phyloP scores from a whole-genome alignment of 352 stramenopile genomes.

The Globisporangium camurandrum region DNA sequence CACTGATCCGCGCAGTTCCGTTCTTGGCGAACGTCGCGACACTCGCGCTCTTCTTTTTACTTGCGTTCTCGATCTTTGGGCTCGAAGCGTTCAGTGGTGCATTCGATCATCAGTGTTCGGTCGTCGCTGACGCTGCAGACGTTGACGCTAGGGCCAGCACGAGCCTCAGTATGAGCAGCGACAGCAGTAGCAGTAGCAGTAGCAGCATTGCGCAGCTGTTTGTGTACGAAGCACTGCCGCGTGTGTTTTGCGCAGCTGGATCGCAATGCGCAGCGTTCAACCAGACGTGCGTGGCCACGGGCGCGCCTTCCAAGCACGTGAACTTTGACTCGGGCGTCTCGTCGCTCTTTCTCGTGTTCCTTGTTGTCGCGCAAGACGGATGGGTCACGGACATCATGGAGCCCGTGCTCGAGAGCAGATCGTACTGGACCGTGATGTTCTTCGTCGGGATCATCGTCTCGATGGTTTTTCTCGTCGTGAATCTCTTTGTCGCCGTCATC shows the following conservation, averaged over 20 bases:
- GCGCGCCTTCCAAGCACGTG: constrained; percentile 35
- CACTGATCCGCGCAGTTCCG: constrained; percentile 51
- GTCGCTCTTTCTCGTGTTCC: constrained; percentile 69
- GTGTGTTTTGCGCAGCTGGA: constrained; percentile 42
- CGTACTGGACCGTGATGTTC: constrained; percentile 43
- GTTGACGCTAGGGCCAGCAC: no score
- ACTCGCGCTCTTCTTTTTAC: constrained; percentile 62
- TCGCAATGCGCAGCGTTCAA: constrained; percentile 25
- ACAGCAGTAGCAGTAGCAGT: neutral
- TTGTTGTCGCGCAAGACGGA: constrained; percentile 70
- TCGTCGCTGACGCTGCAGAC: constrained; percentile 3
- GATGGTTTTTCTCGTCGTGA: constrained; percentile 80
- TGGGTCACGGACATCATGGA: constrained; percentile 79
- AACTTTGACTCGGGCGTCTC: constrained; percentile 72
- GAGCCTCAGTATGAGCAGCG: neutral
- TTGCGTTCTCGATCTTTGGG: constrained; percentile 74
- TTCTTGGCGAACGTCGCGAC: constrained; percentile 72
- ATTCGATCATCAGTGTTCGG: constrained; percentile 45
- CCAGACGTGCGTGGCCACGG: constrained; percentile 26
- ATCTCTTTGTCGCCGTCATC: constrained; percentile 78
- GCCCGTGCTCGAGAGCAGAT: constrained; percentile 58
- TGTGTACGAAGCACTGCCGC: constrained; percentile 31
- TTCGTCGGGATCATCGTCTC: constrained; percentile 65
- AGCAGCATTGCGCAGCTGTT: neutral
- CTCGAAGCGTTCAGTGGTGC: constrained; percentile 55